Base-by-base conservation (phyloP, 2,329 filamentous ascomycete species). In the Fusarium graminum region DNA sequence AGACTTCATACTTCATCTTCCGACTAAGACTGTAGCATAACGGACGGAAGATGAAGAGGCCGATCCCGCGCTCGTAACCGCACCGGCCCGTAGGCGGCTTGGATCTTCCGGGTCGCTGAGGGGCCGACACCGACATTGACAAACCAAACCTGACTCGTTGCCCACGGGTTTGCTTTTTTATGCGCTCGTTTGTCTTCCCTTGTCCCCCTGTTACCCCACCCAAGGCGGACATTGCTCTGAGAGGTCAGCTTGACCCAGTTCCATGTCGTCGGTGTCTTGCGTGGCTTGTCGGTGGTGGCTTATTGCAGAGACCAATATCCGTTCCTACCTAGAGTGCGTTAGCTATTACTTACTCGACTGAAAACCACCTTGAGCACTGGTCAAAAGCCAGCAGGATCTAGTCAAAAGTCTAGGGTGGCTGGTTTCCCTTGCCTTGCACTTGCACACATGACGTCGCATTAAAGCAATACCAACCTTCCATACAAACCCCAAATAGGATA, bases 181-280 rank as follows among this genome's bases (percentile, higher is more conserved):
- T 49, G 22, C 28, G 45, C 17, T 44, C 19, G 51, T 41, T 57
- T 43, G 10, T 29, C 9, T 11, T 17, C 14, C 11, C 32, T 36
- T 16, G 16, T n/a, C n/a, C 42, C 56, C 58, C 42, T 56, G 58
- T 26, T 52, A 47, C 16, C 25, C 30, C 46, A n/a, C 26, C 16
- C 29, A n/a, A 45, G 40, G 39, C 52, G 39, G 47, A 22, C 49
- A 47, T 47, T 44, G 52, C 50, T 57, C 56, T 60, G 46, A 65
- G 59, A 67, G 71, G 65, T 52, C 67, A 63, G 45, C 56, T 54
- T 51, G 70, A 67, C 74, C 74, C 74, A 65, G 73, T 69, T 62
- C 75, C 75, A 71, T 70, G 74, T 76, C 71, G 58, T 73, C 71
- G 74, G 75, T 71, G 65, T 57, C 52, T 17, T 46, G 56, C 54